These are phyloP conservation scores for Phoma sp. DNA, from an alignment of 2,329 filamentous ascomycete species.

Conservation along the genomic window DNA sequence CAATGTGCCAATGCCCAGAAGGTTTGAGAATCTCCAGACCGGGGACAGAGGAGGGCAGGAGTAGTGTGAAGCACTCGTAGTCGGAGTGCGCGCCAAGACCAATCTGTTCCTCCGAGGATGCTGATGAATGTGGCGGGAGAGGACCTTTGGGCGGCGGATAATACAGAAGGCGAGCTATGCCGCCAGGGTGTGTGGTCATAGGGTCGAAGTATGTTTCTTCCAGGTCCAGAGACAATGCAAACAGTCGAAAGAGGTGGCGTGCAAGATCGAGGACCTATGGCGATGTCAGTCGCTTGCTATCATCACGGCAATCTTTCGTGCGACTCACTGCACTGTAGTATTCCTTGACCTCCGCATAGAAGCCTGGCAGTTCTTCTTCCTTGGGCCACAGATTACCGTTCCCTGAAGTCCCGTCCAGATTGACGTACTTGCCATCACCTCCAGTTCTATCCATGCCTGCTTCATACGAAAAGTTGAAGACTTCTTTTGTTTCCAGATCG, in stretches of 20 bases:
- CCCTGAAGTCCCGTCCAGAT: slow-evolving; percentile 47
- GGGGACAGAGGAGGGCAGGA: slow-evolving; percentile 36
- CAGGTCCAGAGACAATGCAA: slow-evolving; percentile 49
- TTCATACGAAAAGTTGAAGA: slow-evolving; percentile 54
- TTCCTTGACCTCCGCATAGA: slow-evolving; percentile 45
- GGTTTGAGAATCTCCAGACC: slow-evolving; percentile 46
- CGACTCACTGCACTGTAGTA: slow-evolving; percentile 47
- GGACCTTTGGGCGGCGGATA: slow-evolving; percentile 44
- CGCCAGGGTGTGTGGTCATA: slow-evolving; percentile 51
- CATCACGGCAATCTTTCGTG: not conserved
- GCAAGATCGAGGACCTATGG: slow-evolving; percentile 45
- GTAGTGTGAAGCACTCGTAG: slow-evolving; percentile 45
- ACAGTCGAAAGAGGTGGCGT: slow-evolving; percentile 51
- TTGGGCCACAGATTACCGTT: slow-evolving; percentile 51
- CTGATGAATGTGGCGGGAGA: not conserved
- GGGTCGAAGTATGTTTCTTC: slow-evolving; percentile 50
- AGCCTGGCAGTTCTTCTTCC: slow-evolving; percentile 49
- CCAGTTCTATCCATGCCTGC: slow-evolving; percentile 47
- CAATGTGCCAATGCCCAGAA: slow-evolving; percentile 38
- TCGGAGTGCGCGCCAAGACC: slow-evolving; percentile 50
- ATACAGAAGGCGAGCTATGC: slow-evolving; percentile 50
- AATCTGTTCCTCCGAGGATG: slow-evolving; percentile 33
- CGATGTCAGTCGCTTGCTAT: not conserved
- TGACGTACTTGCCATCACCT: slow-evolving; percentile 51
- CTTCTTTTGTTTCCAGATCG: slow-evolving; percentile 51